Conservation (phyloP, 805 yeast species). For the Ogataea pini region DNA sequence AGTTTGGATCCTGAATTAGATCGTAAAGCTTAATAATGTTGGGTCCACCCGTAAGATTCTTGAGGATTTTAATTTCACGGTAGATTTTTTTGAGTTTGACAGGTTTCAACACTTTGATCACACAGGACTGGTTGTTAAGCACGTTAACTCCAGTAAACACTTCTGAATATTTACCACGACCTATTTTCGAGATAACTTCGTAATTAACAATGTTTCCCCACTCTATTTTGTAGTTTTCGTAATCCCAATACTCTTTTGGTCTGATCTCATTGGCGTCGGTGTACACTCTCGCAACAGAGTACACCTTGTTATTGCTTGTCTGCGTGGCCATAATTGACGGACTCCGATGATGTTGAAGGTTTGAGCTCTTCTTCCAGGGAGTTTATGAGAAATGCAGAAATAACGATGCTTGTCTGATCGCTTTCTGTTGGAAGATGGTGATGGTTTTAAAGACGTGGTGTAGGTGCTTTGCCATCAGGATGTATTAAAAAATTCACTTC, state of each 20-base stretch:
- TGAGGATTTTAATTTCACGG: conserved; percentile 84
- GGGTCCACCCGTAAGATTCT: conserved; percentile 82
- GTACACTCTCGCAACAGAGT: conserved; percentile 63
- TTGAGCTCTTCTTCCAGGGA: not conserved
- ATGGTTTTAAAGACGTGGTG: too few relatives aligned
- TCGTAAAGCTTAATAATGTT: conserved; percentile 75
- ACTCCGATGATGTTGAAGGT: not conserved
- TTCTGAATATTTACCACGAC: conserved; percentile 92
- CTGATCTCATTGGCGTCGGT: conserved; percentile 74
- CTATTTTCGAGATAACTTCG: conserved; percentile 81
- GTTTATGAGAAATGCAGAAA: too few relatives aligned
- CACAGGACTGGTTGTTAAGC: conserved; percentile 62
- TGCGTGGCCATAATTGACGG: conserved; percentile 9
- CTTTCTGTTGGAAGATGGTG: too few relatives aligned
- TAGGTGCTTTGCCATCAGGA: not conserved
- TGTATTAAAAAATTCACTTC: not conserved
- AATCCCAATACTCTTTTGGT: conserved; percentile 86
- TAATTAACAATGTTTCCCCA: conserved; percentile 89
- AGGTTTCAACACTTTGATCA: conserved; percentile 89
- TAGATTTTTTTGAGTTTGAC: conserved; percentile 91
- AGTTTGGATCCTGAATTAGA: conserved; percentile 82
- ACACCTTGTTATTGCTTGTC: conserved; percentile 23
- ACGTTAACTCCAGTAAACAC: conserved; percentile 84
- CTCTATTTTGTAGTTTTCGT: conserved; percentile 62
- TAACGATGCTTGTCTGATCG: not conserved